Conservation (phyloP, 306 rosid genomes). For the Carpinus viminea region DNA sequence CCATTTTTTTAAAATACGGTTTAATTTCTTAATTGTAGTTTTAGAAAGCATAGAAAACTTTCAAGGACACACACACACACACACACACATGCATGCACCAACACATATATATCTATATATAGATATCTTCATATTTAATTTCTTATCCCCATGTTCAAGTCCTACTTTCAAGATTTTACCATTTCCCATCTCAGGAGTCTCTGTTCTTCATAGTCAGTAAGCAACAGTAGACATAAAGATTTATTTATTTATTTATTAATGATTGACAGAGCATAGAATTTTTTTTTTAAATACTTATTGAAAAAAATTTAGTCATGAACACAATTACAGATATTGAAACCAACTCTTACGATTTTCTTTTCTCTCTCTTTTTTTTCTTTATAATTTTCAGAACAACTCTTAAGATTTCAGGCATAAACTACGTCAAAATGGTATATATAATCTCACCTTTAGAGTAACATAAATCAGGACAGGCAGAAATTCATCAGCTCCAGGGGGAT, state of each 20-base stretch:
- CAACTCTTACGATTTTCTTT: neutral
- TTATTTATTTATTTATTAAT: no score
- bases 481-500: slow-evolving; percentile 94
- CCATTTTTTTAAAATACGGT: no score
- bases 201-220: neutral
- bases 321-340: neutral
- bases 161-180: neutral
- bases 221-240: neutral
- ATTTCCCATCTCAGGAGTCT: neutral
- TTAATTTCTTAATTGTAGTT: neutral
- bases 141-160: neutral
- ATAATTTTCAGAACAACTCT: neutral
- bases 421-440: slow-evolving; percentile 3
- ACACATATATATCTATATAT: neutral
- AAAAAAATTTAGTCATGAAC: neutral
- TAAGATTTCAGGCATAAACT: neutral
- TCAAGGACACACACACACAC: neutral
- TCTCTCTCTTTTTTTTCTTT: neutral
- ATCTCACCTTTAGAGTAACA: slow-evolving; percentile 73
- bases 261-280: no score
- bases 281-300: no score
- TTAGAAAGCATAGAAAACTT: neutral
- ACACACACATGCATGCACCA: neutral
- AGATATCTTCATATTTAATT: neutral
- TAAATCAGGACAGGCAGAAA: slow-evolving; percentile 96